phyloP scores from a whole-genome alignment of 2,329 filamentous ascomycete species.

The Clonostachys rhizophaga region DNA sequence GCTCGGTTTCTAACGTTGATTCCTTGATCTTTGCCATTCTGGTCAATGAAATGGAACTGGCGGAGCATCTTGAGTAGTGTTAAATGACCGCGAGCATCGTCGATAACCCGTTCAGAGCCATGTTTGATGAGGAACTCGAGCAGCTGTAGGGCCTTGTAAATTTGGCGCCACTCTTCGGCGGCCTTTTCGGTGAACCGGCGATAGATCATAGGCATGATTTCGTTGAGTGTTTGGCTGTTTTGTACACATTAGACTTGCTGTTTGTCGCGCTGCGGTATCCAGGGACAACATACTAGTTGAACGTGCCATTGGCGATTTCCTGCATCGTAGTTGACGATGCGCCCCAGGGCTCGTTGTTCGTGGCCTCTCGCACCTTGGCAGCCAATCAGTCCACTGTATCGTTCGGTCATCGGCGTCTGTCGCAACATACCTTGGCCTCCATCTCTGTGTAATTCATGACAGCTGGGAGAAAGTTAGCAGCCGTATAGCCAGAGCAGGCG shows the following conservation, averaged over 20 bases:
- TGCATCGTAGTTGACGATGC: constrained; percentile 83
- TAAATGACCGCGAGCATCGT: constrained; percentile 92
- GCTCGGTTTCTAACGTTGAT: constrained; percentile 96
- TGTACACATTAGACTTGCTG: not conserved
- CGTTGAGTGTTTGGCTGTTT: constrained; percentile 84
- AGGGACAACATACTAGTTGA: constrained; percentile 75
- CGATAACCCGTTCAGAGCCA: constrained; percentile 93
- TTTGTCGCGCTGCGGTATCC: too few species aligned
- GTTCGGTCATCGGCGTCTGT: not conserved
- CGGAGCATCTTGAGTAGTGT: constrained; percentile 96
- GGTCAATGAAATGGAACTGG: constrained; percentile 95
- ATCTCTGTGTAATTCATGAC: constrained; percentile 99
- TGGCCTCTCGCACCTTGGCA: constrained; percentile 84
- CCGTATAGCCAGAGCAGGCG: not conserved
- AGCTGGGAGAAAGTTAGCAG: constrained; percentile 47
- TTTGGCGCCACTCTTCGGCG: constrained; percentile 97
- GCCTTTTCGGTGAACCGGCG: constrained; percentile 98
- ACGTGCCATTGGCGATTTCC: constrained; percentile 95
- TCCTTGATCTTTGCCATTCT: constrained; percentile 96
- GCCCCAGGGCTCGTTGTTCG: constrained; percentile 98
- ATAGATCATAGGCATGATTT: constrained; percentile 99
- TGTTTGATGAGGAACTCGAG: constrained; percentile 98
- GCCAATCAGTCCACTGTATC: not conserved
- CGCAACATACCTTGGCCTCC: constrained; percentile 59
- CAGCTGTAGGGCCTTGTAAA: constrained; percentile 96